phyloP scores from a whole-genome alignment of 306 rosid species.

The Fragaria iinumae region DNA sequence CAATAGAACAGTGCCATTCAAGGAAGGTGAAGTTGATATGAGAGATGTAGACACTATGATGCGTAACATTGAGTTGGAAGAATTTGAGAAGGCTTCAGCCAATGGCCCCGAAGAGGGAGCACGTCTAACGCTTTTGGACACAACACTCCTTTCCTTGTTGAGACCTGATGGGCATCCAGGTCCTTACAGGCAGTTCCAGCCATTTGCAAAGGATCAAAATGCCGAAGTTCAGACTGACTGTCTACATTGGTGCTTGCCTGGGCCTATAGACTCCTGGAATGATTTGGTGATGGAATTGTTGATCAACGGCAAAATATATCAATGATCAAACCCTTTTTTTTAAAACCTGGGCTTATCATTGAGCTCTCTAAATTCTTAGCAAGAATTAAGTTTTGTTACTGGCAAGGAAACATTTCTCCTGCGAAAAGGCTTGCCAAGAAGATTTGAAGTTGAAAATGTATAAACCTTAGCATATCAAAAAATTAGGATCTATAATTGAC shows the following conservation, averaged over 20 bases:
- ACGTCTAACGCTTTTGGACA: slow-evolving; percentile 56
- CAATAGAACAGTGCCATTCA: slow-evolving; percentile 71
- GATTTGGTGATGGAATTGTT: slow-evolving; percentile 65
- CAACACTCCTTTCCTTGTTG: slow-evolving; percentile 56
- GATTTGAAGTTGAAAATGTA: background rate
- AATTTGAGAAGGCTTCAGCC: slow-evolving; percentile 34
- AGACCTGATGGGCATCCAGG: slow-evolving; percentile 95
- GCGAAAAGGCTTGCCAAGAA: background rate
- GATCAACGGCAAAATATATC: slow-evolving; percentile 32
- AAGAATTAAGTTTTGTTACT: background rate
- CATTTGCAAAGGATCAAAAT: slow-evolving; percentile 46
- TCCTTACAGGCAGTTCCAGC: slow-evolving; percentile 71
- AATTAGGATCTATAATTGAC: background rate
- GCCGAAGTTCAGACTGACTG: slow-evolving; percentile 51
- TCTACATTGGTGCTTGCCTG: slow-evolving; percentile 78
- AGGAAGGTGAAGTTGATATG: slow-evolving; percentile 41
- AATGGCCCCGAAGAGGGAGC: slow-evolving; percentile 24
- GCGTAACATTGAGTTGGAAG: slow-evolving; percentile 65
- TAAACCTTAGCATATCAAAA: background rate
- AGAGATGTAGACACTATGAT: slow-evolving; percentile 40
- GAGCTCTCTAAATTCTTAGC: slow-evolving; percentile 4
- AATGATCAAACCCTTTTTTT: slow-evolving; percentile 3
- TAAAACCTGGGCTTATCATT: background rate
- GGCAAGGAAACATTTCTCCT: background rate
- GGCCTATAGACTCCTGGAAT: slow-evolving; percentile 93